phyloP scores from a whole-genome alignment of 371 early-diverging fungal genomes.

The Neoconidiobolus thromboides region DNA sequence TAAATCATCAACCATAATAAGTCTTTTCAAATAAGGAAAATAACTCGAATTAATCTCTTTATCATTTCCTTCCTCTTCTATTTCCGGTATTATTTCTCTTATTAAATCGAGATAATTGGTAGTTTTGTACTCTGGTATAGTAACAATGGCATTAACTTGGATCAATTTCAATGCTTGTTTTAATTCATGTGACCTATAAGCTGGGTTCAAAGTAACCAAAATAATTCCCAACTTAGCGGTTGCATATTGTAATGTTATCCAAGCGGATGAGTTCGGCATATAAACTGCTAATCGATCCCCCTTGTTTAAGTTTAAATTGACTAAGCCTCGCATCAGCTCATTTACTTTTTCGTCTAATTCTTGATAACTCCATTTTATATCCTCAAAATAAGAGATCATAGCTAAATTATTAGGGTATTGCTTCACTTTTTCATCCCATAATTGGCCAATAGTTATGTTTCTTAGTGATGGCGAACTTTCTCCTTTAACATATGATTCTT shows the following conservation, averaged over 20 bases:
- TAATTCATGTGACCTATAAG: slow-evolving; percentile 18
- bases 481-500: too few species aligned
- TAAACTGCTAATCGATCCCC: slow-evolving; percentile 24
- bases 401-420: background rate
- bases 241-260: slow-evolving; percentile 22
- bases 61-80: background rate
- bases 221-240: slow-evolving; percentile 22
- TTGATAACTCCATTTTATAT: background rate
- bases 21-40: too few species aligned
- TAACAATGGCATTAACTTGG: slow-evolving; percentile 15
- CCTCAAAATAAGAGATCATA: background rate
- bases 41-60: too few species aligned
- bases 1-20: too few species aligned
- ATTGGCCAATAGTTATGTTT: background rate
- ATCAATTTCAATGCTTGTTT: slow-evolving; percentile 17
- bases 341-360: slow-evolving; percentile 18
- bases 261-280: slow-evolving; percentile 23
- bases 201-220: slow-evolving; percentile 23
- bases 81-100: slow-evolving; percentile 12
- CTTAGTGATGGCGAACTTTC: background rate
- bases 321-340: slow-evolving; percentile 16
- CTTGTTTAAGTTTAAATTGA: slow-evolving; percentile 15
- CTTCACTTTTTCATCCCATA: background rate
- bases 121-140: slow-evolving; percentile 14
- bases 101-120: slow-evolving; percentile 18